Conservation (phyloP, 495 filamentous ascomycete genomes). For the Haplographium delicatum region DNA sequence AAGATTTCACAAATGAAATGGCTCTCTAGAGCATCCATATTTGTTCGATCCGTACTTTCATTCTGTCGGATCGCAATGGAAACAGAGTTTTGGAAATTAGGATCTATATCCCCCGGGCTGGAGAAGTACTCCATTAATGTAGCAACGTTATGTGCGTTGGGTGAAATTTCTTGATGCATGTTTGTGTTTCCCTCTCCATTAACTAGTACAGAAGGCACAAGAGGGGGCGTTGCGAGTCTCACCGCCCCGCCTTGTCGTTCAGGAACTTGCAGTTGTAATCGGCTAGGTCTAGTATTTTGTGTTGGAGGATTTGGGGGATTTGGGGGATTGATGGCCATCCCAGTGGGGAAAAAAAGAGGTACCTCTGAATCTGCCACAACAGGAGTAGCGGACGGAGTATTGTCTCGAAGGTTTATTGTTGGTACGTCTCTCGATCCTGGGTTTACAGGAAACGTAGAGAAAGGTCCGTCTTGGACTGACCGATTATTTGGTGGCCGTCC, state of each 20-base stretch:
- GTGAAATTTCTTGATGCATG: constrained; percentile 1
- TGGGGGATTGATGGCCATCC: background rate
- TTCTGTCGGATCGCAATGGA: constrained; percentile 22
- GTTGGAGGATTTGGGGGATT: constrained; percentile 22
- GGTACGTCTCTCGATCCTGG: constrained; percentile 37
- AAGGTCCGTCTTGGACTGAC: constrained; percentile 68
- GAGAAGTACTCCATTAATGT: constrained; percentile 24
- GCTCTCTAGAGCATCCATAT: constrained; percentile 40
- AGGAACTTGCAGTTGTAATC: constrained; percentile 78
- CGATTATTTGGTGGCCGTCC: constrained; percentile 83
- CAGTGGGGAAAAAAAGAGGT: constrained; percentile 31
- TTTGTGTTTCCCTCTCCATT: constrained; percentile 43
- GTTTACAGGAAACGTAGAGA: constrained; percentile 80
- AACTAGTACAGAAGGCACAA: constrained; percentile 35
- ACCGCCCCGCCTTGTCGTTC: constrained; percentile 68
- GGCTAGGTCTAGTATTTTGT: constrained; percentile 32
- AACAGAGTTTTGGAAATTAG: constrained; percentile 17
- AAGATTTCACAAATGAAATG: constrained; percentile 40
- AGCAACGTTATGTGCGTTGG: constrained; percentile 1
- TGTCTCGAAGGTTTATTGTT: constrained; percentile 27
- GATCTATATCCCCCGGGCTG: constrained; percentile 10
- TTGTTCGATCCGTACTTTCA: constrained; percentile 34
- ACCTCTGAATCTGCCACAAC: constrained; percentile 24
- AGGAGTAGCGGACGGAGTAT: constrained; percentile 29
- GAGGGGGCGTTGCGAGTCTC: constrained; percentile 69